A percentile compares a stretch with the other conserved stretches of the same genome.
These are phyloP conservation scores for Lodderomyces margitis DNA, from an alignment of 1,139 yeast genomes.

Conservation along the genomic window DNA sequence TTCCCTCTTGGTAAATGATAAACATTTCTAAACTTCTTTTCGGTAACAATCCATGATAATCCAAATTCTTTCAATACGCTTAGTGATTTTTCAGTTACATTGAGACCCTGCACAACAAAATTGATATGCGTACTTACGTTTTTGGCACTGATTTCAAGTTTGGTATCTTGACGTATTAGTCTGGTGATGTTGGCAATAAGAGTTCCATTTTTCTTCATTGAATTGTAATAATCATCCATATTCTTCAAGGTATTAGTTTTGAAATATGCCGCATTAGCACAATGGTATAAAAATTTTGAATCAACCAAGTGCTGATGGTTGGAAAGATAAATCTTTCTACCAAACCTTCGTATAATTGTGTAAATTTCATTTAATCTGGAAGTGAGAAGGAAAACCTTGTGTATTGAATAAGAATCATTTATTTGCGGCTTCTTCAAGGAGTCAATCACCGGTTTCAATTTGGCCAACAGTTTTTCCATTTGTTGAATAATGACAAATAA, in stretches of 20 bases:
- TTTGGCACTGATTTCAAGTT: slow-evolving; percentile 34
- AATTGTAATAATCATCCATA: slow-evolving; percentile 45
- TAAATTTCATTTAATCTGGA: slow-evolving; percentile 48
- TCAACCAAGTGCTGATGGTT: slow-evolving; percentile 40
- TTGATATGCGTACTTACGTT: slow-evolving; percentile 39
- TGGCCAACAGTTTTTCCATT: slow-evolving; percentile 22
- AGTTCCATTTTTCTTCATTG: slow-evolving; percentile 51
- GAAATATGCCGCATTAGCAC: slow-evolving; percentile 27
- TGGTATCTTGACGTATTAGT: slow-evolving; percentile 46
- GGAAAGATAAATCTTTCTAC: slow-evolving; percentile 44
- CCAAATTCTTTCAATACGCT: slow-evolving; percentile 35
- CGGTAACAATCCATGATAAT: slow-evolving; percentile 34
- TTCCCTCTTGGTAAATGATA: slow-evolving; percentile 31
- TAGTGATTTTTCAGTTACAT: slow-evolving; percentile 24
- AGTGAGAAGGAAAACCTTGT: slow-evolving; percentile 46
- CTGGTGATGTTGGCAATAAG: slow-evolving; percentile 51
- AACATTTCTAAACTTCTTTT: slow-evolving; percentile 35
- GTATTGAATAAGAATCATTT: slow-evolving; percentile 38
- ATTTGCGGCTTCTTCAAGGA: slow-evolving; percentile 22
- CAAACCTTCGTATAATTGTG: slow-evolving; percentile 41
- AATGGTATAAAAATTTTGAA: slow-evolving; percentile 32
- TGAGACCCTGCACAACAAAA: slow-evolving; percentile 32
- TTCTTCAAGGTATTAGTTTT: slow-evolving; percentile 29
- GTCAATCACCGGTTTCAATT: slow-evolving; percentile 25
- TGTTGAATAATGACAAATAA: slow-evolving; percentile 25